Evolutionary conservation across 371 early-diverging fungal genomes (phyloP).

Genomic region (Rhizopus delemar): DNA sequence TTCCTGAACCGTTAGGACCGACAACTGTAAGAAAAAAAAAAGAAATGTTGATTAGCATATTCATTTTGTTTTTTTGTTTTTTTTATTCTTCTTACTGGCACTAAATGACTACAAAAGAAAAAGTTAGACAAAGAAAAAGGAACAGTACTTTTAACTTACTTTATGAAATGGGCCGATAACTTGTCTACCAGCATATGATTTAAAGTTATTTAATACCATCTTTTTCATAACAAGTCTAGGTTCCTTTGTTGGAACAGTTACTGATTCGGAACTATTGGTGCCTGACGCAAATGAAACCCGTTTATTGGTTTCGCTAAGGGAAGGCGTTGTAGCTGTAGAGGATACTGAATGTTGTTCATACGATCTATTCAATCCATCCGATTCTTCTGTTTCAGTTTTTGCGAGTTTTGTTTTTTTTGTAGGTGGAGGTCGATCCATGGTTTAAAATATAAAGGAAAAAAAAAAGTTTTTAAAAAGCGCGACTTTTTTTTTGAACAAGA

Average conservation of each 20-base stretch:
- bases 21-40: slow-evolving; percentile 64
- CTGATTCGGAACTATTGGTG: not conserved
- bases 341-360: not conserved
- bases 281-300: not conserved
- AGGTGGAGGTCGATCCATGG: not conserved
- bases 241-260: slow-evolving; percentile 10
- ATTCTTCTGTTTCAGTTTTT: not conserved
- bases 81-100: slow-evolving; percentile 34
- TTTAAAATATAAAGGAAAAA: too few species aligned
- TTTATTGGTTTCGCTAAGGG: not conserved
- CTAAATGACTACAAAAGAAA: slow-evolving; percentile 45
- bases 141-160: slow-evolving; percentile 47
- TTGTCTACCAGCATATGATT: slow-evolving; percentile 92
- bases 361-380: not conserved
- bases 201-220: slow-evolving; percentile 94
- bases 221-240: slow-evolving; percentile 87
- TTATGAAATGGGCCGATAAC: slow-evolving; percentile 98
- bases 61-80: not conserved
- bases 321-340: not conserved
- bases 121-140: not conserved
- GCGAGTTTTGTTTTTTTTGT: not conserved
- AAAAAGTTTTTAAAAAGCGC: too few species aligned
- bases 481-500: too few species aligned
- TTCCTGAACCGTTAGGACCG: slow-evolving; percentile 99
- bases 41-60: not conserved